Evolutionary conservation across 2,329 filamentous ascomycete species (phyloP), one percentile per base, ranked within the genome.

Genomic region (Claviceps sp.): DNA sequence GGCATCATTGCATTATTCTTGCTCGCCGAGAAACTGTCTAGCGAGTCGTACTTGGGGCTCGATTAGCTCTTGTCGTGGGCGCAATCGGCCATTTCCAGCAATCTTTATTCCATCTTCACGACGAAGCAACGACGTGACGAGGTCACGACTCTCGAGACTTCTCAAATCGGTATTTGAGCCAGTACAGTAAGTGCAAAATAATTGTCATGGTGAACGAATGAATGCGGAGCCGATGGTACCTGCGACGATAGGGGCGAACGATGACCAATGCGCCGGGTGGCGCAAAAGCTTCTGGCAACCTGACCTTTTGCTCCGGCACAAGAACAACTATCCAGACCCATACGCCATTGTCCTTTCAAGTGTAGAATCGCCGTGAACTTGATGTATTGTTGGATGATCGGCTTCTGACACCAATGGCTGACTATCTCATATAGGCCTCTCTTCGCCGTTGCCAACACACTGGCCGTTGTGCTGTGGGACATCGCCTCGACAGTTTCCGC

Each of bases 381-480:
- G 26, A 11, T 44, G 48, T 18, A 16, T 34, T 22, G 40, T 44
- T 44, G 13, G 36, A 41, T 30, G 3, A n/a, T 44, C 14, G 14
- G n/a, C 41, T 37, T 38, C 41, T 36, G 13, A 37, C n/a, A 44
- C 26, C 24, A 43, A 37, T 47, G 34, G 42, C 52, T 53, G 43
- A 53, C 52, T 36, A 37, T 47, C 34, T 47, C 26, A 38, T 24
- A 48, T 48, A 52, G 52, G 43, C 13, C 18, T 8, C 26, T 37
- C 16, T 52, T 46, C 42, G 7, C 24, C 45, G 30, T 8, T 11
- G 5, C 22, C 37, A 40, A 47, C 49, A 47, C 49, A 51, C 48
- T 51, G 52, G 58, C 58, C 58, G 52, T 52, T 55, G 58, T 52
- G 14, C 53, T 51, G 59, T 57, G 59, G 60, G 45, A 60, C 58